A percentile compares a stretch with the other conserved stretches of the same genome.
Conservation (phyloP, 2,329 filamentous ascomycete species). For the Aspergillus sp. region DNA sequence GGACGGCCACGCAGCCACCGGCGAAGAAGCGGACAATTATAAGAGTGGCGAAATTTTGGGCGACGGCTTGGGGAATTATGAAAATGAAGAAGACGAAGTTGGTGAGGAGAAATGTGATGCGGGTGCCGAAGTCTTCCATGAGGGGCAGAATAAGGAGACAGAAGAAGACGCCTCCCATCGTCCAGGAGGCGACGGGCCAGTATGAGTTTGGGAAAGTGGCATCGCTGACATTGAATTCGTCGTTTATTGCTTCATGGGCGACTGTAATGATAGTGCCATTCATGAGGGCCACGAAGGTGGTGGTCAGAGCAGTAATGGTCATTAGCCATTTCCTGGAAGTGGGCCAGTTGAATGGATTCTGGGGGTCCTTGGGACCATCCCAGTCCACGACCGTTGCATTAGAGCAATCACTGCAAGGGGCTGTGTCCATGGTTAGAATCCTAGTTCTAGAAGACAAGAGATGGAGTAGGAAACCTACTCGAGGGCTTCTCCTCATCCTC, state of each 20-base stretch:
- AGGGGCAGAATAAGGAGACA: constrained; percentile 23
- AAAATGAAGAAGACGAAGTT: constrained; percentile 46
- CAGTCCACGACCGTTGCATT: constrained; percentile 28
- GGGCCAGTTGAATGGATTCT: constrained; percentile 26
- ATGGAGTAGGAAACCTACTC: not conserved
- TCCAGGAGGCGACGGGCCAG: constrained; percentile 25
- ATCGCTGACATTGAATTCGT: constrained; percentile 18
- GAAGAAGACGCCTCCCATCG: constrained; percentile 21
- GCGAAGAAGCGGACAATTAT: constrained; percentile 49
- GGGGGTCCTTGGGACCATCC: constrained; percentile 14
- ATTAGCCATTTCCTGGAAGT: constrained; percentile 20
- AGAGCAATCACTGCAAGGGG: not conserved
- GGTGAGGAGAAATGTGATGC: constrained; percentile 43
- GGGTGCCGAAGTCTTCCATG: constrained; percentile 26
- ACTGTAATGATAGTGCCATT: constrained; percentile 26
- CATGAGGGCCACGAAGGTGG: constrained; percentile 23
- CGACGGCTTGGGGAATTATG: constrained; percentile 46
- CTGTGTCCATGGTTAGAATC: not conserved
- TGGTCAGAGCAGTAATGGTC: constrained; percentile 19
- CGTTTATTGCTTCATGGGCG: constrained; percentile 18
- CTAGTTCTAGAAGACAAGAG: not conserved
- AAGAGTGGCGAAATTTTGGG: constrained; percentile 50
- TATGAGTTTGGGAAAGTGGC: constrained; percentile 23
- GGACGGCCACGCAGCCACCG: constrained; percentile 44
- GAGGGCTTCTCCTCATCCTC: not conserved